Base-by-base conservation (phyloP, 2,329 filamentous ascomycete species). In the Madurella fahalii region DNA sequence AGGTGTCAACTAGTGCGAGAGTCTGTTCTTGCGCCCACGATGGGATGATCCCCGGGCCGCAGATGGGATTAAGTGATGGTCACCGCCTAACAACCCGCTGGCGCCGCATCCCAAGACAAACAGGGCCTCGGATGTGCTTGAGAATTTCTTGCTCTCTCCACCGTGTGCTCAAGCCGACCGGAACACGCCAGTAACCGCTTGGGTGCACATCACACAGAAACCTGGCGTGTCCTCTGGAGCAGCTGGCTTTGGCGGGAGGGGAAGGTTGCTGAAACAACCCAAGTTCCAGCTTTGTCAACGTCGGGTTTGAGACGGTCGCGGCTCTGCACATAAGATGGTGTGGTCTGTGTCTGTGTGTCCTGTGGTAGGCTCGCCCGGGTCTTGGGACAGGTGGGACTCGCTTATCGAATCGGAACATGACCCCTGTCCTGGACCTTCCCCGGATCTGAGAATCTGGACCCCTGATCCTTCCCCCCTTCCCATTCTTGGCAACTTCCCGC, bases 241-340 rank as follows among this genome's bases (percentile, higher is more conserved):
- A 15, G 34, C n/a, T 37, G 34, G 9, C 4, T 12, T 34, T 34
- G 31, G 12, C 7, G 13, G 11, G 41, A 16, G 16, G 25, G 44
- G 30, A 16, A 11, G 34, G 17, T 37, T n/a, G 47, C 53, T 63
- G 61, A 63, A 63, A 63, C 61, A 31, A 51, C 49, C 50, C 48
- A 34, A 54, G 60, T 63, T 63, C 59, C 61, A 61, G 52, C 50
- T 18, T 20, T 52, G 47, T 55, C 49, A 50, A 48, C 53, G 52
- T 45, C 30, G 45, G 18, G 61, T 64, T 61, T 62, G 58, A 62
- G 60, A 59, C n/a, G 40, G 31, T n/a, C n/a, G 46, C 51, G 55
- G 54, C 51, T 54, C 45, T 57, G 34, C 46, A 46, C 17, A 31
- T 16, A 54, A 44, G 30, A 49, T 53, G 50, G 43, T 55, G 44